A percentile compares a stretch with the other conserved stretches of the same genome.
These are phyloP conservation scores for Heracleum sosnowskyi DNA, from an alignment of 129 eudicot genomes.

Conservation along the genomic window DNA sequence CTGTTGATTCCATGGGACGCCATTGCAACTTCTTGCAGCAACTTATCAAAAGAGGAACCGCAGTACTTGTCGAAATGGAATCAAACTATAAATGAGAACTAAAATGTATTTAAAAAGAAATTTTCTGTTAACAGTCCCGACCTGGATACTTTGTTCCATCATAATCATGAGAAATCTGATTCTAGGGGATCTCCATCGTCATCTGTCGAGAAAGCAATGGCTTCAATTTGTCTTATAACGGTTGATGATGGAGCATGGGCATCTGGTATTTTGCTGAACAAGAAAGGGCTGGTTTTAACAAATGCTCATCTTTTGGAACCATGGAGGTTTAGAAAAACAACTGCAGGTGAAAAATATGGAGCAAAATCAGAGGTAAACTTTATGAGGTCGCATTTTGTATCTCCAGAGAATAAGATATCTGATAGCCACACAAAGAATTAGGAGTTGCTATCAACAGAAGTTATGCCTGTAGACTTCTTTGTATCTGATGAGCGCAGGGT, in stretches of 20 bases:
- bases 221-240: constrained; percentile 80
- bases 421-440: constrained; percentile 6
- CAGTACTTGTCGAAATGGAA: constrained; percentile 21
- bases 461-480: constrained; percentile 16
- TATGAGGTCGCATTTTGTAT: constrained; percentile 18
- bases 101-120: constrained; percentile 8
- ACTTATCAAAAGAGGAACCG: constrained; percentile 27
- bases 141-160: constrained; percentile 3
- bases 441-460: constrained; percentile 15
- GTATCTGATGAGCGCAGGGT: constrained; percentile 14
- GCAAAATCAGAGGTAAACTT: constrained; percentile 21
- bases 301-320: constrained; percentile 98
- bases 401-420: constrained; percentile 1
- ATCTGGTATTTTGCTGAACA: constrained; percentile 77
- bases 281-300: constrained; percentile 76
- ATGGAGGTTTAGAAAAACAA: constrained; percentile 75
- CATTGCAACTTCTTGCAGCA: constrained; percentile 57
- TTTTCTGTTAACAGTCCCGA: constrained; percentile 5
- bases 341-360: constrained; percentile 32
- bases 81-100: constrained; percentile 15
- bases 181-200: constrained; percentile 20
- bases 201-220: constrained; percentile 59
- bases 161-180: constrained; percentile 6
- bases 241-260: constrained; percentile 91
- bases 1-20: constrained; percentile 94